Base-by-base conservation (phyloP, 768 basidiomycete genomes). In the Peribolospora kevripleyi region DNA sequence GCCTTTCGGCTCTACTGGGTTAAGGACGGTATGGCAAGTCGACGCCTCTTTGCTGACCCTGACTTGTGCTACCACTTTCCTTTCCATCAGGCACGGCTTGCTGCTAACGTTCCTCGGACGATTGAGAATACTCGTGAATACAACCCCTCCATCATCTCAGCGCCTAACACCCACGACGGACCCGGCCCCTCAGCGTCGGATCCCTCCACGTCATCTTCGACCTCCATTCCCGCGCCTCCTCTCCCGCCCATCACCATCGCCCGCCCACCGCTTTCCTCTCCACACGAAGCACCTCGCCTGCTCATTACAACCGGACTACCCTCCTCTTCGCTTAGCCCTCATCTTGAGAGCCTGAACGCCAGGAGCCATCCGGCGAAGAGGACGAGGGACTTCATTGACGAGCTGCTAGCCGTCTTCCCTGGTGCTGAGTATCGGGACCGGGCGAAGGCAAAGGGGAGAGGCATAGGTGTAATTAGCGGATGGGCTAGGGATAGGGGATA, bases 401-500 rank as follows among this genome's bases (percentile, higher is more conserved):
- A 61, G 50, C 55, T 62, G 46, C 64, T 53, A 55, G 56, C 66
- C 54, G 57, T 59, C 14, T 67, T 74, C 25, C 90, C 90, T 37
- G 90, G 90, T 11, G 84, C 84, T 1, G 84, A 93, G 64, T 85
- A 86, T 62, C 78, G 84, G 54, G 75, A 78, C 57, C 70, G 90
- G 60, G 84, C 83, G 63, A 86, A 83, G 65, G 84, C 85, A 1
- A 81, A 84, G 61, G 85, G 84, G 0, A 91, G 84, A 62, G 87
- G 91, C 68, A 70, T 91, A 61, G 90, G 90, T 0, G 72, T 80
- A 57, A 84, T 95, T 63, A 84, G 90, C 40, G 77, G 81, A 3
- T 98, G 93, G 93, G 87, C 87, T 25, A 80, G 82, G 9, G 81
- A 78, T 46, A 71, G 93, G 62, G 82, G 81, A 3, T 98, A 85